Base-by-base conservation (phyloP, 345 rosid genomes). In the Corchorus olitorius region DNA sequence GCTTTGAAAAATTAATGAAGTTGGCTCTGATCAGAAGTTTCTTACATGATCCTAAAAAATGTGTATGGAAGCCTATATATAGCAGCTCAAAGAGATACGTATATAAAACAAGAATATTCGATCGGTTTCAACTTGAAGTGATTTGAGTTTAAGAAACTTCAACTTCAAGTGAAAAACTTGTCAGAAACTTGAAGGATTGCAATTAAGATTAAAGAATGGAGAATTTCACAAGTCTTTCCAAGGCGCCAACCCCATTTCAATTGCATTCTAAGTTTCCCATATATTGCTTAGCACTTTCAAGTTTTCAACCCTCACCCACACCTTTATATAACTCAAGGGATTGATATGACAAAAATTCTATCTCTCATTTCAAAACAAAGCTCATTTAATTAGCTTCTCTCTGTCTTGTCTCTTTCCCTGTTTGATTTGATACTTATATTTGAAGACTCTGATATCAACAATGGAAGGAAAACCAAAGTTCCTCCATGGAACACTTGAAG, bases 401-500 rank as follows among this genome's bases (percentile, higher is more conserved):
- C 37, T 41, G 15, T 48, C n/a, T 14, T 53, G 60, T 22, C 0
- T 45, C 46, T 39, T 41, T 10, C 53, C 60, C 19, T 74, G 54
- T 76, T 39, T 6, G 2, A 39, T 6, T 48, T 4, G 68, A 46
- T 41, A 75, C 41, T 27, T 41, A 45, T 48, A 20, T 11, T 76
- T 59, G 45, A 48, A 61, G 53, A 10, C 11, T 33, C 48, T 3
- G n/a, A n/a, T n/a, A 56, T 33, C 43, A 70, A 20, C 59, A 61
- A 86, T 83, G 93, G 90, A 83, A 62, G 77, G 75, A 34, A 82
- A 81, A 54, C 78, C 64, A 43, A 86, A 80, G 72, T 88, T 84
- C 69, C 89, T 94, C 69, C 97, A 94, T 79, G 98, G 98, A 77
- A 94, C 97, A 76, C 88, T 94, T 59, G 98, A 94, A 86, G 89